Evolutionary conservation across 2,329 filamentous ascomycete genomes (phyloP).

Genomic region (Dryadomyces sulphureus): DNA sequence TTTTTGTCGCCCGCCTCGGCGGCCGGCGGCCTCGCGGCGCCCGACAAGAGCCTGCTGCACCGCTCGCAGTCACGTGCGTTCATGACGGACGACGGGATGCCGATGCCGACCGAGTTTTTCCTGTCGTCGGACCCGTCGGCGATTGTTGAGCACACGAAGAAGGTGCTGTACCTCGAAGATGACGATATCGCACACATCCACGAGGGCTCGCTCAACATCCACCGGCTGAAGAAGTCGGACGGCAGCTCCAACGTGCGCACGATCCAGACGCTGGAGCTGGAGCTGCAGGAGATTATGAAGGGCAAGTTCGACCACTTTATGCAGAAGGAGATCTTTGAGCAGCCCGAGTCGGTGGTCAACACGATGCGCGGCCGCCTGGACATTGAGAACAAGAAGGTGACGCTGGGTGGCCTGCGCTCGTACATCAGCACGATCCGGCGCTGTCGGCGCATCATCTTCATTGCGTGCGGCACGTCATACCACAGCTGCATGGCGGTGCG

Average conservation of each 20-base stretch:
- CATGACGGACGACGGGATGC: conserved; percentile 95
- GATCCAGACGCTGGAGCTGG: conserved; percentile 96
- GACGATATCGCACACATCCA: conserved; percentile 99
- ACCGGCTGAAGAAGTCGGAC: conserved; percentile 93
- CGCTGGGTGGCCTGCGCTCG: conserved; percentile 84
- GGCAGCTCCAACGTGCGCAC: conserved; percentile 92
- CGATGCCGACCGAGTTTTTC: conserved; percentile 98
- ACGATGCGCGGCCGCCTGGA: conserved; percentile 99
- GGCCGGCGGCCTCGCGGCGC: conserved; percentile 50
- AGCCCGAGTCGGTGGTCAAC: conserved; percentile 98
- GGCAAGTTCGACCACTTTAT: conserved; percentile 99
- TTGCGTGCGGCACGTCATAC: conserved; percentile 95
- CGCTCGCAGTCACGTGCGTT: conserved; percentile 97
- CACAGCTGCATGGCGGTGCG: conserved; percentile 99
- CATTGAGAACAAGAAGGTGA: conserved; percentile 83
- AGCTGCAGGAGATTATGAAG: conserved; percentile 99
- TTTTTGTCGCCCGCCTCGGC: conserved; percentile 42
- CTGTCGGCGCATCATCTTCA: conserved; percentile 96
- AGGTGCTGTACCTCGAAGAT: conserved; percentile 98
- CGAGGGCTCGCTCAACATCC: conserved; percentile 97
- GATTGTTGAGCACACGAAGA: conserved; percentile 99
- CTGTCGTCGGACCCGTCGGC: conserved; percentile 95
- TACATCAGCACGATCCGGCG: conserved; percentile 95
- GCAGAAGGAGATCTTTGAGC: conserved; percentile 99
- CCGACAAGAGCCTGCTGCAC: conserved; percentile 96